A percentile compares a stretch with the other conserved stretches of the same genome.
Evolutionary conservation across 2,329 filamentous ascomycete genomes (phyloP).

Genomic region (Ramichloridium luteum): DNA sequence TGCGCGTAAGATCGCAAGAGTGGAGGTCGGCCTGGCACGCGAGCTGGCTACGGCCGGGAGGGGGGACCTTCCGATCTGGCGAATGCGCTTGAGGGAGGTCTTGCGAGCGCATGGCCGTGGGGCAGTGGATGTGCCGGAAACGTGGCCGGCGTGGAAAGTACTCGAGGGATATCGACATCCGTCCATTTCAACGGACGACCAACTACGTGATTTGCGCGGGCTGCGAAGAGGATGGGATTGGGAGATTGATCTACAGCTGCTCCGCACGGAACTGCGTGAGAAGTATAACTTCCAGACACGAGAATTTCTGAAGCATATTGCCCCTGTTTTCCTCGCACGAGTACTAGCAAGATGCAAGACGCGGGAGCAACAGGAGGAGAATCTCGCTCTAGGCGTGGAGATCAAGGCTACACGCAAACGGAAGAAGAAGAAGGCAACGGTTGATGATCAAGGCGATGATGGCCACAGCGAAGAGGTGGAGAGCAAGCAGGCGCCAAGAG

Average conservation of each 20-base stretch:
- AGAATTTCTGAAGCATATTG: constrained; percentile 28
- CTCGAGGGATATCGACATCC: constrained; percentile 29
- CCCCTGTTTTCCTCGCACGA: constrained; percentile 25
- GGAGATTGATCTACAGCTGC: constrained; percentile 24
- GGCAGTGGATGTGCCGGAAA: constrained; percentile 13
- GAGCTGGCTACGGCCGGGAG: no score
- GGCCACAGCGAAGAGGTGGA: constrained; percentile 11
- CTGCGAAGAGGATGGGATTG: constrained; percentile 22
- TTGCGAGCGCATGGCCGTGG: constrained; percentile 6
- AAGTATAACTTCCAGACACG: constrained; percentile 29
- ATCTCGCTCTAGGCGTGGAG: constrained; percentile 21
- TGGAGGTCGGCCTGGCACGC: constrained; percentile 27
- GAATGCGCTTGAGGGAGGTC: constrained; percentile 13
- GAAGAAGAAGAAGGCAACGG: no score
- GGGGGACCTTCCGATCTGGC: constrained; percentile 18
- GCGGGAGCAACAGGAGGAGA: constrained; percentile 11
- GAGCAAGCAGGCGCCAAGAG: constrained; percentile 10
- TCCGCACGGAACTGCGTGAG: constrained; percentile 24
- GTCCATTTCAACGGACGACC: constrained; percentile 22
- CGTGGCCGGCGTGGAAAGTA: constrained; percentile 18
- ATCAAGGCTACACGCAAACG: constrained; percentile 20
- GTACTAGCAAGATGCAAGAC: constrained; percentile 10
- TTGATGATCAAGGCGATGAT: no score
- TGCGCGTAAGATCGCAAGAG: constrained; percentile 20
- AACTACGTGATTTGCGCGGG: constrained; percentile 19